Percentiles rank a stretch among this genome's conserved stretches.
These are phyloP conservation scores for Leishmania martiniquensis DNA, from an alignment of 208 protist genomes.

Conservation along the genomic window DNA sequence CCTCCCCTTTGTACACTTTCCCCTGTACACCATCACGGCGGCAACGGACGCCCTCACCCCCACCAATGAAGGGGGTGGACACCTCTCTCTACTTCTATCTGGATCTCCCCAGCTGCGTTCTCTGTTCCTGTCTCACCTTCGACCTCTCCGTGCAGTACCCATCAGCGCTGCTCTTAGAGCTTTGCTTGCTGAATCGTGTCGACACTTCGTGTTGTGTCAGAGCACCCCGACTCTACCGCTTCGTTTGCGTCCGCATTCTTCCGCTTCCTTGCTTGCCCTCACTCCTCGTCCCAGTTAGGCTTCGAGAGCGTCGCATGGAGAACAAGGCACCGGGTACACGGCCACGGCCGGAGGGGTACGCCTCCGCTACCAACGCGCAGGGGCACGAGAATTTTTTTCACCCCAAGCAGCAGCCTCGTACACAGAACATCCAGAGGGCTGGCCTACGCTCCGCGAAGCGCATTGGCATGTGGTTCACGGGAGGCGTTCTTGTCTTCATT, in stretches of 20 bases:
- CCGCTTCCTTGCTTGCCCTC: not conserved
- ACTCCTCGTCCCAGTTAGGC: not conserved
- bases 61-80: not conserved
- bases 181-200: too few relatives aligned
- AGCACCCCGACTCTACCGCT: not conserved
- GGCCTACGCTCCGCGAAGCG: constrained; percentile 64
- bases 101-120: not conserved
- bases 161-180: not conserved
- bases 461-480: constrained; percentile 56
- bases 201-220: not conserved
- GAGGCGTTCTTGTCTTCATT: constrained; percentile 50
- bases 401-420: constrained; percentile 44
- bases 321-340: constrained; percentile 83
- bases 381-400: constrained; percentile 81
- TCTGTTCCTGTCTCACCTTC: not conserved
- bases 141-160: not conserved
- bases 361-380: constrained; percentile 39
- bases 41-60: not conserved
- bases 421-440: constrained; percentile 77
- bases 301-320: constrained; percentile 45
- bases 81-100: not conserved
- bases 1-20: constrained; percentile 3
- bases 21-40: not conserved
- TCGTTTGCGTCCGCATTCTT: not conserved
- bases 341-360: constrained; percentile 66